Evolutionary conservation across 495 filamentous ascomycete species (phyloP), one percentile per base, ranked within the genome.

Genomic region (Aspergillus coremiiformis): DNA sequence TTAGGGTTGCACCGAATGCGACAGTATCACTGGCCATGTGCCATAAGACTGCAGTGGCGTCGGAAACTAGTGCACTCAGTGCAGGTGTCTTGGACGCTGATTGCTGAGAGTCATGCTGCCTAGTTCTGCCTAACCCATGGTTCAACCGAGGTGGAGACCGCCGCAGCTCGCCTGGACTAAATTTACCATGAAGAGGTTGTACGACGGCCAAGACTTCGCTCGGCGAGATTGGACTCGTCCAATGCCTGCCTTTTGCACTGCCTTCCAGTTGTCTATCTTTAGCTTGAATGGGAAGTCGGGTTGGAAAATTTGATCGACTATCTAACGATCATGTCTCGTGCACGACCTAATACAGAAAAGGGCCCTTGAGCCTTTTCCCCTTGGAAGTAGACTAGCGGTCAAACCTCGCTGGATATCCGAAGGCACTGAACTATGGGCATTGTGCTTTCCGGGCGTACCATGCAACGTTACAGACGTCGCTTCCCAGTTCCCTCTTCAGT

Each of bases 31-130:
- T 35, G 32, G 3, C 9, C 29, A 47, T 47, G 44, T 47, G 44
- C 44, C 44, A 7, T n/a, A 35, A 20, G 24, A 10, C 17, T 41
- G 17, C 44, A 47, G 47, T 49, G 47, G 47, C 47, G 47, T 37
- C 33, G 22, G 47, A 49, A 22, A 39, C 47, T 49, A 49, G 32
- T 29, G 47, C 47, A 22, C 26, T 32, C 39, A 49, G 32, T 29
- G 47, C 47, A 39, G 32, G 21, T 49, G 30, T 39, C 22, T 49
- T 21, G 35, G 19, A 33, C 22, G 29, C 48, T 43, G 48, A 51
- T 51, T 51, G 48, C 37, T 43, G 37, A 24, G 27, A 20, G 17
- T 14, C 27, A 19, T 47, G 26, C 24, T 30, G 23, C 24, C 44
- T 47, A 32, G 44, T 23, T 21, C 44, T 33, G 27, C 20, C 27